Evolutionary conservation across 1,284 basidiomycete genomes (phyloP), one percentile per base, ranked within the genome.

Genomic region (Acaromyces ingoldii): DNA sequence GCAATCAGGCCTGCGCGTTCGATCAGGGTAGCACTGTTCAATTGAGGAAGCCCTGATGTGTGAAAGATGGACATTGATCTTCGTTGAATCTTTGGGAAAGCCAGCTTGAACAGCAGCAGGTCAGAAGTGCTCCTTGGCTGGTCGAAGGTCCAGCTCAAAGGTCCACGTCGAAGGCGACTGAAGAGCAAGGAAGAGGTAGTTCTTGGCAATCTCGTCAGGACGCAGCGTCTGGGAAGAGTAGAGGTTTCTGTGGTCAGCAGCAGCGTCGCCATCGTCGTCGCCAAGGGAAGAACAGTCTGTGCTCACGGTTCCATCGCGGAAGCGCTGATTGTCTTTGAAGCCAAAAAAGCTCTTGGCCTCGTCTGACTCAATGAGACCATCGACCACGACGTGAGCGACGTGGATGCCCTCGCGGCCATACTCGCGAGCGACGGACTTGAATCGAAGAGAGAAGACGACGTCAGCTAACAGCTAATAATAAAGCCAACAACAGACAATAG

Each of bases 151-250:
- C 42, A 70, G 37, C 43, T 70, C 67, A 30, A 60, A 58, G 0
- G 65, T 70, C 67, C 67, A 70, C 9, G 45, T 47, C 7, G 55
- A 56, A 0, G 47, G 57, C 41, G 61, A 53, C 31, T 70, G 67
- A 28, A 63, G 63, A 9, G 67, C 67, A 9, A 70, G 55, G 38
- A 67, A 70, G 6, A 67, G 51, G 62, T 62, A 70, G 0, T 60
- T 56, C 55, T 70, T 70, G n/a, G 64, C 64, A 62, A 65, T 63
- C 30, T 70, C 63, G 11, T 56, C 49, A 1, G 65, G 63, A 4
- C 58, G 47, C 25, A 66, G 49, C 30, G 54, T 58, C 64, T 66
- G 43, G 39, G 3, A 1, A 1, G 3, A 45, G 17, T 10, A 29
- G 38, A 6, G 7, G 38, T 21, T 34, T 30, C 25, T 13, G 26